Evolutionary conservation across 805 yeast genomes (phyloP).

Genomic region (Schwanniomyces polymorphus): DNA sequence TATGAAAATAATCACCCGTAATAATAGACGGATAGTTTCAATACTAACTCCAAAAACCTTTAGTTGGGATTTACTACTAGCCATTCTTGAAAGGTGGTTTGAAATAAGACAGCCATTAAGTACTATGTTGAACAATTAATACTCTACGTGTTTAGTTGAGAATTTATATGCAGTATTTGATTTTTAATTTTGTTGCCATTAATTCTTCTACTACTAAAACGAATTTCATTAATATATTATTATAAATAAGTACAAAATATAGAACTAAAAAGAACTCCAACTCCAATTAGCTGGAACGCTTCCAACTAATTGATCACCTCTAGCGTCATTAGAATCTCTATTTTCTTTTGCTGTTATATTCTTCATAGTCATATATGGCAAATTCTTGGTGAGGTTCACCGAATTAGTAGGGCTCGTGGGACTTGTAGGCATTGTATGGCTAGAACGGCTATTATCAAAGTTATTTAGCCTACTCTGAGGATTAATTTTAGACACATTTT

Average conservation of each 20-base stretch:
- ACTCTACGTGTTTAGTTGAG: conserved; percentile 2
- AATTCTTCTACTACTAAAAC: neutral
- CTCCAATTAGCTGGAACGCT: conserved; percentile 75
- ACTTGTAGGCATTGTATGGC: neutral
- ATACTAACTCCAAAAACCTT: conserved; percentile 31
- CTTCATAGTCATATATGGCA: neutral
- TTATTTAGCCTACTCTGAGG: neutral
- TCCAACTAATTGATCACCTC: conserved; percentile 40
- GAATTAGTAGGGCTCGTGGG: neutral
- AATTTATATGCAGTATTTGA: neutral
- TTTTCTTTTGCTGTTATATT: conserved; percentile 1
- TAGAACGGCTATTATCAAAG: neutral
- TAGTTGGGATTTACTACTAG: conserved; percentile 16
- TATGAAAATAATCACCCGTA: conserved; percentile 67
- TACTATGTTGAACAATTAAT: neutral
- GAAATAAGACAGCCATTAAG: neutral
- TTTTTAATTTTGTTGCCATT: neutral
- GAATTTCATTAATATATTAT: neutral
- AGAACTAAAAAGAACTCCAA: conserved; percentile 65
- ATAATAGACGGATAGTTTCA: conserved; percentile 42
- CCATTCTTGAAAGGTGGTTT: conserved; percentile 6
- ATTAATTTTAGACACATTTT: neutral
- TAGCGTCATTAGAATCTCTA: conserved; percentile 3
- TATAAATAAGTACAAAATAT: neutral
- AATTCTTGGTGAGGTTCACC: neutral